Evolutionary conservation across 2,329 filamentous ascomycete species (phyloP).

Genomic region (Trichoderma lentiforme): DNA sequence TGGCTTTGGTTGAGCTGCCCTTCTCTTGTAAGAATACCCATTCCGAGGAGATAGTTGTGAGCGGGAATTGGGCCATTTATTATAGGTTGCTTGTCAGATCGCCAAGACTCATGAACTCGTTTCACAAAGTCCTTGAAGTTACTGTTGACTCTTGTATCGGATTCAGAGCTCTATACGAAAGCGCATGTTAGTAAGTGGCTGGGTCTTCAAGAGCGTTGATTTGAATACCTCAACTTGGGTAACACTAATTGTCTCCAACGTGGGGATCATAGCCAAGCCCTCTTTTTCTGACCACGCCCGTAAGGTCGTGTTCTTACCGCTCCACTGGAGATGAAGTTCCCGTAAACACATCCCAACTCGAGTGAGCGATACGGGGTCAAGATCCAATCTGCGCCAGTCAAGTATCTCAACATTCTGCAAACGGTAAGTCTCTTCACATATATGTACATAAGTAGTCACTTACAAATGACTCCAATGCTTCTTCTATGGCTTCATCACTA

Average conservation of each 20-base stretch:
- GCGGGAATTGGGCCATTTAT: not conserved
- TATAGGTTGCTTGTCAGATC: not conserved
- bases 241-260: not conserved
- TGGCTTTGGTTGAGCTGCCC: not conserved
- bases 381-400: not conserved
- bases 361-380: not conserved
- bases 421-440: not conserved
- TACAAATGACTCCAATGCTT: not conserved
- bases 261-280: not conserved
- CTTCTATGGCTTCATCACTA: conserved; percentile 2
- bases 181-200: not conserved
- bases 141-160: not conserved
- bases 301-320: not conserved
- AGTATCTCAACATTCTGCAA: not conserved
- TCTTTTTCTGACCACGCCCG: not conserved
- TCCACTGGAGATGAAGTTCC: not conserved
- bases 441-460: not conserved
- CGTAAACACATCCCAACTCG: not conserved
- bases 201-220: not conserved
- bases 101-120: not conserved
- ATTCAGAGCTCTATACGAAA: not conserved
- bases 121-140: not conserved
- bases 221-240: conserved; percentile 2
- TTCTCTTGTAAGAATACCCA: not conserved
- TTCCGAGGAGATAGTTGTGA: not conserved